Conservation (phyloP, 139 green algal species). For the Dunaliella primolecta region DNA sequence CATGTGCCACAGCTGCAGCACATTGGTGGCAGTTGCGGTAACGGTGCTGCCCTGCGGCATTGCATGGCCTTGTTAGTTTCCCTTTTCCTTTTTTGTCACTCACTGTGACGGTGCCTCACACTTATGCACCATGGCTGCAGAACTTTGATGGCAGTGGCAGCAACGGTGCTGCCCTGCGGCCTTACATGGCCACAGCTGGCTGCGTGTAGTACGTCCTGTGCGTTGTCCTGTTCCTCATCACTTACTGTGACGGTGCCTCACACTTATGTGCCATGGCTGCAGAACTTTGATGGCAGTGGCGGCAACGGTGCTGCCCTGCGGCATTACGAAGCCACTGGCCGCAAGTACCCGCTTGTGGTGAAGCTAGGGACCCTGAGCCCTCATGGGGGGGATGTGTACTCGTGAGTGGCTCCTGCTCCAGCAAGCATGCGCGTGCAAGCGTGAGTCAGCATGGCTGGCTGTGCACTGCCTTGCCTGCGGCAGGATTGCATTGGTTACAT, state of each 20-base stretch:
- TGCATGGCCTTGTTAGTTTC: too few species aligned
- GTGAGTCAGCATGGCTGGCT: not conserved
- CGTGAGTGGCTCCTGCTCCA: constrained; percentile 18
- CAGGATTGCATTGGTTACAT: not conserved
- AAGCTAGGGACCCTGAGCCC: constrained; percentile 98
- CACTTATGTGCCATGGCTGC: too few species aligned
- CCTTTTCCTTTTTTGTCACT: too few species aligned
- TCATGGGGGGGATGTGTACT: constrained; percentile 86
- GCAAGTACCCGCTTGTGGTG: constrained; percentile 89
- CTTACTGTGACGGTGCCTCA: too few species aligned
- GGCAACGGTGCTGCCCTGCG: constrained; percentile 88
- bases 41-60: constrained; percentile 86
- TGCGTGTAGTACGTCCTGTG: too few species aligned
- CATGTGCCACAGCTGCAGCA: too few species aligned
- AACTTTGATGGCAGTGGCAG: constrained; percentile 85
- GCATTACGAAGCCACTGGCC: constrained; percentile 86
- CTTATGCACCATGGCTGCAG: too few species aligned
- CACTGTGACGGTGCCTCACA: too few species aligned
- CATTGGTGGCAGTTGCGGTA: constrained; percentile 85
- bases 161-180: constrained; percentile 85
- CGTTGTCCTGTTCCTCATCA: too few species aligned
- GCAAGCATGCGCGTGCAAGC: too few species aligned
- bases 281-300: constrained; percentile 83
- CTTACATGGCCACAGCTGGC: constrained; percentile 87
- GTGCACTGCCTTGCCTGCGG: not conserved